Evolutionary conservation across 495 filamentous ascomycete genomes (phyloP).

Genomic region (Podospora conica): DNA sequence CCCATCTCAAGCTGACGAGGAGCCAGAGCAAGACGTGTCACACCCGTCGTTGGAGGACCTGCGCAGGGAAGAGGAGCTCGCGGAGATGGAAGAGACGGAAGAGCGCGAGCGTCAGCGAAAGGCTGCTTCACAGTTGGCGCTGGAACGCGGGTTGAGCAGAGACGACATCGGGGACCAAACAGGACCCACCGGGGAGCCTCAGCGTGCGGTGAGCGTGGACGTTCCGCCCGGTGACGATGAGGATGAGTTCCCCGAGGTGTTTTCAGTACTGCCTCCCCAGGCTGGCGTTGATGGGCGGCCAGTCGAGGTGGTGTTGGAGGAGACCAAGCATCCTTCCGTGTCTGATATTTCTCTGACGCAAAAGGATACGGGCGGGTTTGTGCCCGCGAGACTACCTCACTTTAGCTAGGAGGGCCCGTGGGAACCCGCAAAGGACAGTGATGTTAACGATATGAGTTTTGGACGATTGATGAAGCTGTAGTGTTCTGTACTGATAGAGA

Average conservation of each 20-base stretch:
- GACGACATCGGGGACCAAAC: constrained; percentile 25
- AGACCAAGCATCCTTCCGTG: constrained; percentile 9
- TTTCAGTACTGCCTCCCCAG: neutral
- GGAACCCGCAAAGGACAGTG: neutral
- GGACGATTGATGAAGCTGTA: neutral
- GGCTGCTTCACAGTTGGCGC: constrained; percentile 66
- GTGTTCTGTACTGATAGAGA: neutral
- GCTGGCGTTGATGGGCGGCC: neutral
- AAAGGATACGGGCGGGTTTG: constrained; percentile 15
- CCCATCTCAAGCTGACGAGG: constrained; percentile 23
- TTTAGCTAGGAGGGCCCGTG: constrained; percentile 19
- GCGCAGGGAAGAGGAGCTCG: constrained; percentile 67
- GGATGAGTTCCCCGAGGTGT: neutral
- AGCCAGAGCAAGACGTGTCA: constrained; percentile 23
- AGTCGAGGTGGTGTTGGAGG: constrained; percentile 6
- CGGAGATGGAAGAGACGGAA: constrained; percentile 61
- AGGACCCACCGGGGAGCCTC: constrained; percentile 9
- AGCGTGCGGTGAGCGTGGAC: neutral
- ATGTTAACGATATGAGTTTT: neutral
- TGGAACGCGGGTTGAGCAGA: constrained; percentile 57
- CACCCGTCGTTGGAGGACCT: constrained; percentile 64
- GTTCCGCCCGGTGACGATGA: neutral
- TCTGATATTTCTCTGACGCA: neutral
- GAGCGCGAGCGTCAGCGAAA: constrained; percentile 62
- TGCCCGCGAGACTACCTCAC: constrained; percentile 31